Evolutionary conservation across 192 early-diverging fungal genomes (phyloP).

Genomic region (Coemansia erecta): DNA sequence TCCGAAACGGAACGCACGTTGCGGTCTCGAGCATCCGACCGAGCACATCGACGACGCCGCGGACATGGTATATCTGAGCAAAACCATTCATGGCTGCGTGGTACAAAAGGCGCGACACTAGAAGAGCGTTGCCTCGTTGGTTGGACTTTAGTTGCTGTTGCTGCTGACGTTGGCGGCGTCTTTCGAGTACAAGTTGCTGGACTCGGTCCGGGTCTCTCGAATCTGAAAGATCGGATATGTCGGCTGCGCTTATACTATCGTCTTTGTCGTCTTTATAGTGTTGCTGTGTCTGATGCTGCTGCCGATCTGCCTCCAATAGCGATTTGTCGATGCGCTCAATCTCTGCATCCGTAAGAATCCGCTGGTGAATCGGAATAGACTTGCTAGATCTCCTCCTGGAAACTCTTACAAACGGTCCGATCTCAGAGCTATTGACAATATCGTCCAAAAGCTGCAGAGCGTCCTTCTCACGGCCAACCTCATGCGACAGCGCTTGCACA

Average conservation of each 20-base stretch:
- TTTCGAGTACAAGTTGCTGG: conserved; percentile 26
- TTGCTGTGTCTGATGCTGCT: conserved; percentile 9
- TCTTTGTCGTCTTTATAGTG: background rate
- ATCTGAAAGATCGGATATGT: conserved; percentile 1
- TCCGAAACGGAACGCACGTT: conserved; percentile 34
- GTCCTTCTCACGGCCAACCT: conserved; percentile 35
- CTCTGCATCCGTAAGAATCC: conserved; percentile 41
- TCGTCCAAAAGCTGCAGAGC: conserved; percentile 44
- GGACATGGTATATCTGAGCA: conserved; percentile 44
- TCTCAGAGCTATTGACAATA: conserved; percentile 36
- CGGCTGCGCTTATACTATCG: background rate
- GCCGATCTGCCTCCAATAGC: conserved; percentile 9
- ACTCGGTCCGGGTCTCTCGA: conserved; percentile 10
- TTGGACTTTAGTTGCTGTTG: background rate
- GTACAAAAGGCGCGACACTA: conserved; percentile 36
- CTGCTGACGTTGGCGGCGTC: conserved; percentile 16
- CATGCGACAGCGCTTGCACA: conserved; percentile 34
- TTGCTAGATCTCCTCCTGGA: conserved; percentile 1
- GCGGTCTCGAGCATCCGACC: conserved; percentile 42
- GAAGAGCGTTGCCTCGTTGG: conserved; percentile 1
- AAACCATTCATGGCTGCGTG: conserved; percentile 52
- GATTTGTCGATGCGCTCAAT: conserved; percentile 37
- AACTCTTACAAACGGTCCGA: conserved; percentile 28
- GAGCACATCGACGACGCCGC: conserved; percentile 46
- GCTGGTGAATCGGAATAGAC: conserved; percentile 1